Base-by-base conservation (phyloP, 2,329 filamentous ascomycete genomes). In the Zelopaecilomyces penicillatus region DNA sequence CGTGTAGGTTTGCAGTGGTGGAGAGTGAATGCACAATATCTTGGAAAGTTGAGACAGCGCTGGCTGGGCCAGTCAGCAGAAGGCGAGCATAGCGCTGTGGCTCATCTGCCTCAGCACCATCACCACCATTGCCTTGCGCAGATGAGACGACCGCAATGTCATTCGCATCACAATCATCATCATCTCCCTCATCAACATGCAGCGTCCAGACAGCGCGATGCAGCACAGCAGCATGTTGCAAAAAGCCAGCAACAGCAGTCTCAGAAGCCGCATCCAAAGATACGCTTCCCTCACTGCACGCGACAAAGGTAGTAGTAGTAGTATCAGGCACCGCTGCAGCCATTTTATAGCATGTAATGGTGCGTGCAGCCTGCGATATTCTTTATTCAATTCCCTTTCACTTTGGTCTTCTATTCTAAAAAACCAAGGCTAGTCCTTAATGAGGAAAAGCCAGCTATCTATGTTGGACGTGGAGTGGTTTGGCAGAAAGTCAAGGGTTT, bases 291-390 rank as follows among this genome's bases (percentile, higher is more conserved):
- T 19, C 19, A 19, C 19, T 19, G 19, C 19, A 3, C 19, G 19
- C 19, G 19, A 19, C 19, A 19, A 19, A 19, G 19, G 19, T 19
- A 26, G 48, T 37, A 36, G 50, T 36, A 30, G n/a, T 42, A 1
- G 6, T 9, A 33, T 41, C 42, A 5, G 43, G 11, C 32, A 47
- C 41, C 47, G 43, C 54, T 53, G 52, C 47, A 30, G 51, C 55
- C 59, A 62, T 61, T 59, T 59, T 60, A 60, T 58, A 59, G 45
- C 57, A 57, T 60, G 50, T 61, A 59, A 59, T 54, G 51, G 49
- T 29, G 31, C 32, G 50, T 50, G 52, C 42, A 54, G 40, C 9
- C 19, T 19, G 19, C 19, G 19, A 19, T 19, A 19, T 19, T 19
- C 19, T 19, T 19, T 19, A 19, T 19, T 19, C 3, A 19, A 19